A percentile compares a stretch with the other conserved stretches of the same genome.
Conservation (phyloP, 2,329 filamentous ascomycete genomes). For the Torrubiella hemipterigena region DNA sequence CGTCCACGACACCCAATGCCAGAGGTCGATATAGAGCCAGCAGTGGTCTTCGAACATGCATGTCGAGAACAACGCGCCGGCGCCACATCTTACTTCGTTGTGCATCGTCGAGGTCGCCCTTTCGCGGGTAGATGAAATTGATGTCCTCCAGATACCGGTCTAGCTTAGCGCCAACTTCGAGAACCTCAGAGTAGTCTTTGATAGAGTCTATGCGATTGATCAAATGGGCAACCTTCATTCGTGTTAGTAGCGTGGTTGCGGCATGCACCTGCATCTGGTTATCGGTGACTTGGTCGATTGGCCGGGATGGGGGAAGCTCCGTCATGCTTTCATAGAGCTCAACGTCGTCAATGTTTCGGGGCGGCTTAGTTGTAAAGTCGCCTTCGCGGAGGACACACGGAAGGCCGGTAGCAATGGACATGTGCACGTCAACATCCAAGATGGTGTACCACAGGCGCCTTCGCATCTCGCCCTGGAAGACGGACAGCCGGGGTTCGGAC, state of each 20-base stretch:
- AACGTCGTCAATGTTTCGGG: slow-evolving; percentile 39
- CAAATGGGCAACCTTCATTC: slow-evolving; percentile 37
- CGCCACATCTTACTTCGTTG: slow-evolving; percentile 39
- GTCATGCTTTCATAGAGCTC: slow-evolving; percentile 36
- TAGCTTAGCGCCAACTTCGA: slow-evolving; percentile 40
- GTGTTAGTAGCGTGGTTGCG: slow-evolving; percentile 34
- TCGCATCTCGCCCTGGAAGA: slow-evolving; percentile 40
- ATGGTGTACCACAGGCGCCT: slow-evolving; percentile 45
- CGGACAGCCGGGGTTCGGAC: slow-evolving; percentile 33
- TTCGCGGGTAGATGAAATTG: slow-evolving; percentile 37
- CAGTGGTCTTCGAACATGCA: slow-evolving; percentile 40
- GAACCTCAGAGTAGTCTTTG: slow-evolving; percentile 38
- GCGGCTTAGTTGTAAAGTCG: slow-evolving; percentile 40
- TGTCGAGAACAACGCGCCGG: slow-evolving; percentile 37
- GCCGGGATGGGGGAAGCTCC: slow-evolving; percentile 33
- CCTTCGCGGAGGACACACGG: slow-evolving; percentile 38
- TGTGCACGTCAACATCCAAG: slow-evolving; percentile 43
- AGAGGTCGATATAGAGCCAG: slow-evolving; percentile 43
- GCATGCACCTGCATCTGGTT: slow-evolving; percentile 43
- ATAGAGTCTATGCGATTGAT: slow-evolving; percentile 39
- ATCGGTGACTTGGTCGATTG: slow-evolving; percentile 39
- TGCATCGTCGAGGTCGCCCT: slow-evolving; percentile 26
- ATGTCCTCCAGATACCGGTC: slow-evolving; percentile 43
- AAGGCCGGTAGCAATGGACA: slow-evolving; percentile 39
- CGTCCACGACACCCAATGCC: slow-evolving; percentile 36